Evolutionary conservation across 805 yeast species (phyloP).

Genomic region (Candida pseudofarinosa): DNA sequence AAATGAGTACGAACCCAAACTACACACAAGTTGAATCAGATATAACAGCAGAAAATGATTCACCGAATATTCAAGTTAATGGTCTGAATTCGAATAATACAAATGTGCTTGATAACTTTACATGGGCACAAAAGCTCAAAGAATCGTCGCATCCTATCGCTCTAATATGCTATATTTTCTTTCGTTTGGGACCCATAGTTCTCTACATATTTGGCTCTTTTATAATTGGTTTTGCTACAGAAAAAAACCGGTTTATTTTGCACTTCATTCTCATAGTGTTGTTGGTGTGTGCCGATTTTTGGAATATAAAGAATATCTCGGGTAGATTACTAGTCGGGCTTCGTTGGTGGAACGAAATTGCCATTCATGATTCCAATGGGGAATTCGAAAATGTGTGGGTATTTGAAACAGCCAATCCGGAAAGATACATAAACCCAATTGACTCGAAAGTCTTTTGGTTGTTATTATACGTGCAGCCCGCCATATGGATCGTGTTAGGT

Average conservation of each 20-base stretch:
- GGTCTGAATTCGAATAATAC: not conserved
- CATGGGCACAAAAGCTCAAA: slow-evolving; percentile 35
- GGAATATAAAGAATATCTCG: slow-evolving; percentile 88
- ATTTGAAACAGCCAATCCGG: slow-evolving; percentile 78
- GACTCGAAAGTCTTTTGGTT: slow-evolving; percentile 90
- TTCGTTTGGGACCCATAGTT: slow-evolving; percentile 60
- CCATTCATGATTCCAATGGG: slow-evolving; percentile 47
- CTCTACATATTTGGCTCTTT: slow-evolving; percentile 69
- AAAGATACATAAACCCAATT: slow-evolving; percentile 75
- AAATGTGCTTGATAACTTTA: slow-evolving; percentile 14
- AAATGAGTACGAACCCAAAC: slow-evolving; percentile 1
- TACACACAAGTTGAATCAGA: slow-evolving; percentile 12
- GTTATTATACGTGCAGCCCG: slow-evolving; percentile 70
- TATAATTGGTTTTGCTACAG: slow-evolving; percentile 45
- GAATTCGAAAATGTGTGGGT: slow-evolving; percentile 71
- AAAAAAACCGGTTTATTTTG: slow-evolving; percentile 53
- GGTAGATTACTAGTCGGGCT: slow-evolving; percentile 89
- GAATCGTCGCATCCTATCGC: slow-evolving; percentile 87
- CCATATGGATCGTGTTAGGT: slow-evolving; percentile 70
- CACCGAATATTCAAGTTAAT: not conserved
- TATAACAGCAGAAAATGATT: slow-evolving; percentile 3
- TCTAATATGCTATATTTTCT: slow-evolving; percentile 54
- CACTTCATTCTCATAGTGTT: slow-evolving; percentile 77
- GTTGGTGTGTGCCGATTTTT: slow-evolving; percentile 82
- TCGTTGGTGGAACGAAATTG: slow-evolving; percentile 92